Conservation (phyloP, 1,284 basidiomycete genomes). For the Fomitiporia mediterranea region DNA sequence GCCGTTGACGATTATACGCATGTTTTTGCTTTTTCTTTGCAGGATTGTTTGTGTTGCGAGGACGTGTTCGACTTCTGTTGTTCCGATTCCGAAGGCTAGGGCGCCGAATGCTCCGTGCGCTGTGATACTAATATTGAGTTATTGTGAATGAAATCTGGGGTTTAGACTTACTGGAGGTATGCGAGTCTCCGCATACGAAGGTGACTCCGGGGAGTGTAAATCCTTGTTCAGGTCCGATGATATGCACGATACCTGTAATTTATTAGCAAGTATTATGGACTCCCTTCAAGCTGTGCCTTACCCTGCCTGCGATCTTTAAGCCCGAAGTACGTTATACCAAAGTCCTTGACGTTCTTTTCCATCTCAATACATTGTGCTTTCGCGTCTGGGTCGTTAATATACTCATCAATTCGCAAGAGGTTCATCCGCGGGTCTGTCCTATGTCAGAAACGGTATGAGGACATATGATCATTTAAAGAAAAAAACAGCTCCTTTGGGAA, state of each 20-base stretch:
- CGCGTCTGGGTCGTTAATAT: conserved; percentile 87
- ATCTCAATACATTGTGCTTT: conserved; percentile 85
- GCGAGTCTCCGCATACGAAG: conserved; percentile 94
- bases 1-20: conserved; percentile 92
- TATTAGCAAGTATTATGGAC: conserved; percentile 53
- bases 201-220: conserved; percentile 96
- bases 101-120: conserved; percentile 96
- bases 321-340: conserved; percentile 93
- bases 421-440: conserved; percentile 85
- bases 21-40: conserved; percentile 93
- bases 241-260: conserved; percentile 83
- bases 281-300: conserved; percentile 28
- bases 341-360: conserved; percentile 93
- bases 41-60: conserved; percentile 92
- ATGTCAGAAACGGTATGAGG: conserved; percentile 5
- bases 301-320: conserved; percentile 89
- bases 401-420: conserved; percentile 70
- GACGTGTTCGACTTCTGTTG: conserved; percentile 96
- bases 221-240: conserved; percentile 95
- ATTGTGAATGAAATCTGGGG: neutral
- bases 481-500: too few species aligned
- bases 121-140: conserved; percentile 50
- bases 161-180: conserved; percentile 68
- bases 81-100: conserved; percentile 94
- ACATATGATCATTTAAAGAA: too few species aligned